phyloP scores from a whole-genome alignment of 2,329 filamentous ascomycete species.

The Botrytis galanthina region DNA sequence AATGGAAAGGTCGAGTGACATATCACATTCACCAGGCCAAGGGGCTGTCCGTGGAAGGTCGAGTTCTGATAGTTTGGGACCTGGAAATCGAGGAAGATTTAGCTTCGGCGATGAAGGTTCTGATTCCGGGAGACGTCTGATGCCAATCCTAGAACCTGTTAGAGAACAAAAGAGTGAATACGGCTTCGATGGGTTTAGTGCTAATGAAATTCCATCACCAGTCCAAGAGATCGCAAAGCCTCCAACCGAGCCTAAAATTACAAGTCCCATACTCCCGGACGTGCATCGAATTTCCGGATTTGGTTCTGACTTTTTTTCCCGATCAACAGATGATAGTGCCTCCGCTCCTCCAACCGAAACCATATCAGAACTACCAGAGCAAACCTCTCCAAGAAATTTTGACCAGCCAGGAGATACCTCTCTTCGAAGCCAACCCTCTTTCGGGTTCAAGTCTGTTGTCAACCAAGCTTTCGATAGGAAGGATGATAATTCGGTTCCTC shows the following conservation, averaged over 20 bases:
- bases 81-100: slow-evolving; percentile 22
- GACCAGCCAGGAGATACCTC: slow-evolving; percentile 25
- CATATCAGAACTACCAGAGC: slow-evolving; percentile 1
- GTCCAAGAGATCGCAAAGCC: slow-evolving; percentile 18
- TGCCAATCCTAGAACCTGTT: slow-evolving; percentile 51
- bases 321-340: slow-evolving; percentile 23
- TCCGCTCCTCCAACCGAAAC: slow-evolving; percentile 8
- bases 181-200: slow-evolving; percentile 47
- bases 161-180: slow-evolving; percentile 60
- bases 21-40: slow-evolving; percentile 30
- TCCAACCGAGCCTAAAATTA: slow-evolving; percentile 40
- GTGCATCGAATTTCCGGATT: slow-evolving; percentile 59
- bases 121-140: slow-evolving; percentile 41
- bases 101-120: slow-evolving; percentile 32
- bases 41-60: slow-evolving; percentile 29
- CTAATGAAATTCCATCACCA: slow-evolving; percentile 25
- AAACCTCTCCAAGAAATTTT: background rate
- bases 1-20: slow-evolving; percentile 34
- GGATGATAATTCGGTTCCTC: slow-evolving; percentile 51
- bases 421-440: slow-evolving; percentile 52
- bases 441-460: slow-evolving; percentile 59
- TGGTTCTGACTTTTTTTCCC: slow-evolving; percentile 56
- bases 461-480: slow-evolving; percentile 62
- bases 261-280: slow-evolving; percentile 57
- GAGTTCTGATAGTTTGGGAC: slow-evolving; percentile 31